Percentiles rank a stretch among this genome's conserved stretches.
phyloP scores from a whole-genome alignment of 2,329 filamentous ascomycete genomes.

The Elsinoe batatas region DNA sequence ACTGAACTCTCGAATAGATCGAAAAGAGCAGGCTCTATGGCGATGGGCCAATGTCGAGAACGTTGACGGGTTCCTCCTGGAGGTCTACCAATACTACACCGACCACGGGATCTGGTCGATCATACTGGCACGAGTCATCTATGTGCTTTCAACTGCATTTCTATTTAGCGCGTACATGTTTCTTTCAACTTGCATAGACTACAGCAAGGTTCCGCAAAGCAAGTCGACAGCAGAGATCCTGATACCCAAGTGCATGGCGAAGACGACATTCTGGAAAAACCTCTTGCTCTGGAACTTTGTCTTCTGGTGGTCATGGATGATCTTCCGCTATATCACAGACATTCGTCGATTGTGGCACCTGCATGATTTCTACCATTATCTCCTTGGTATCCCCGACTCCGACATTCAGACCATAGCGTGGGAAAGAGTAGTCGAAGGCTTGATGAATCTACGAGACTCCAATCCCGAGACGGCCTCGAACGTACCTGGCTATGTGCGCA shows the following conservation, averaged over 20 bases:
- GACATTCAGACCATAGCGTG: constrained; percentile 93
- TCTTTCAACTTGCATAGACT: constrained; percentile 77
- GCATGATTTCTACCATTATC: constrained; percentile 74
- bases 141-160: constrained; percentile 72
- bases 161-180: constrained; percentile 76
- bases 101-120: constrained; percentile 82
- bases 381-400: constrained; percentile 71
- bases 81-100: constrained; percentile 78
- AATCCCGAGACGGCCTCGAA: constrained; percentile 62
- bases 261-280: constrained; percentile 69
- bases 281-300: constrained; percentile 73
- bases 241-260: constrained; percentile 61
- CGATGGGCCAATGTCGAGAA: constrained; percentile 88
- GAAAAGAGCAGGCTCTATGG: constrained; percentile 76
- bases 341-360: constrained; percentile 64
- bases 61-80: constrained; percentile 74
- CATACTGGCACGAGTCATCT: constrained; percentile 58
- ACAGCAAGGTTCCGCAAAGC: constrained; percentile 57
- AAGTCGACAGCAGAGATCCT: constrained; percentile 52
- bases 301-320: constrained; percentile 75
- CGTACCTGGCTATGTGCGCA: constrained; percentile 13
- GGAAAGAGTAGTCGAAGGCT: constrained; percentile 77
- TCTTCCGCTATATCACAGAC: constrained; percentile 64
- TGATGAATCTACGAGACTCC: constrained; percentile 74
- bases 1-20: constrained; percentile 30